Evolutionary conservation across 1,284 basidiomycete genomes (phyloP).

Genomic region (Moesziomyces sp.): DNA sequence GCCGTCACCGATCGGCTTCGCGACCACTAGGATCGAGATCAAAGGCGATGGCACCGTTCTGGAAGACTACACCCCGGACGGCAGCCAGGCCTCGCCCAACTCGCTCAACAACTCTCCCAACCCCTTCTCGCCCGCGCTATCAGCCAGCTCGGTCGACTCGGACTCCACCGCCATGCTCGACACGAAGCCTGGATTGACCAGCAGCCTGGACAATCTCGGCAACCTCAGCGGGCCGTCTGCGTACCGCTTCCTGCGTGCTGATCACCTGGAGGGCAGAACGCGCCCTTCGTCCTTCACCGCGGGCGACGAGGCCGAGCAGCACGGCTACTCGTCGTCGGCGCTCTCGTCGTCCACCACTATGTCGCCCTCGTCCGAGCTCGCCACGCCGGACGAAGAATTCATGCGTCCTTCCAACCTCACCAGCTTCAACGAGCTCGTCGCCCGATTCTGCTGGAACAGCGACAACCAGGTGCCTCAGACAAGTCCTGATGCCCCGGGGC

Average conservation of each 20-base stretch:
- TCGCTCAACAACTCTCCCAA: conserved; percentile 53
- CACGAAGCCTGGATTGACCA: conserved; percentile 18
- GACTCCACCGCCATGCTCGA: conserved; percentile 50
- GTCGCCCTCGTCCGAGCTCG: conserved; percentile 43
- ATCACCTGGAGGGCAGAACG: conserved; percentile 25
- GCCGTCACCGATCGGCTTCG: conserved; percentile 32
- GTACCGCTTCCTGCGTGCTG: conserved; percentile 27
- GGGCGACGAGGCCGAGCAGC: conserved; percentile 32
- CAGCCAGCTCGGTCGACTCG: conserved; percentile 52
- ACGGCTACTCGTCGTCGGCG: conserved; percentile 40
- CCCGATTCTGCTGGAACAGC: conserved; percentile 61
- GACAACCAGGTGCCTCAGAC: conserved; percentile 44
- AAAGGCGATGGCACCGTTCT: conserved; percentile 41
- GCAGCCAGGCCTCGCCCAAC: conserved; percentile 52
- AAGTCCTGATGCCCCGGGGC: conserved; percentile 19
- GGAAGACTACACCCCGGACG: conserved; percentile 54
- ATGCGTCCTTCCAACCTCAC: conserved; percentile 52
- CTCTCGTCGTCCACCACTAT: conserved; percentile 42
- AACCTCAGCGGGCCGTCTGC: conserved; percentile 21
- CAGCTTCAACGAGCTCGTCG: conserved; percentile 60
- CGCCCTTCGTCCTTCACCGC: conserved; percentile 30
- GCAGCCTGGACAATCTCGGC: conserved; percentile 29
- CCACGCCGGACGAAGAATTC: conserved; percentile 50
- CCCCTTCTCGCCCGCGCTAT: conserved; percentile 53
- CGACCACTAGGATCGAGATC: conserved; percentile 25